Base-by-base conservation (phyloP, 139 green algal species). In the Yamagishiella unicocca region DNA sequence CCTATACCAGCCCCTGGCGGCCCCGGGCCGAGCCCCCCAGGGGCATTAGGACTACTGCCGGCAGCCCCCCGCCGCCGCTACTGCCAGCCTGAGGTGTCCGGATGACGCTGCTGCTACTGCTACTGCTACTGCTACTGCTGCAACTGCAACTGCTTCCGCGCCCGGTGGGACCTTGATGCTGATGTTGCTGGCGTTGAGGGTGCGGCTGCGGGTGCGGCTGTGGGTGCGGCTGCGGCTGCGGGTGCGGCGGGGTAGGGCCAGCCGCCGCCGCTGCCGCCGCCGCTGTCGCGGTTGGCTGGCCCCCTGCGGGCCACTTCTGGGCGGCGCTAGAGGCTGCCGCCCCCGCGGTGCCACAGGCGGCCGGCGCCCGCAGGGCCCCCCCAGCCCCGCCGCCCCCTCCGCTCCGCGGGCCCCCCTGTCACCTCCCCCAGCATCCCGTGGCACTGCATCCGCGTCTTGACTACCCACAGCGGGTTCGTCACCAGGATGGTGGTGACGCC, bases 401-500 rank as follows among this genome's bases (percentile, higher is more conserved):
- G 98, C 82, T 4, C 95, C 67, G 96, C 42, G 6, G 43, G 2
- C 10, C 5, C 72, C n/a, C 43, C 25, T 42, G 9, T 42, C 46
- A 19, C 43, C 43, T 10, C 43, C 68, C 14, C 35, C 82, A 79
- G 29, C 93, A 97, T 93, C 73, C 95, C 82, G 85, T 97, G 95
- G 14, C 94, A 97, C 91, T 99, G 96, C 82, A 99, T 92, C 9
- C 97, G 91, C 33, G 97, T 99, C 87, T 99, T 99, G 35, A 98
- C 95, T 5, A 99, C 97, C 96, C 96, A 99, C 42, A 99, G 82
- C 9, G 97, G 97, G 90, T 99, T 99, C 62, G 97, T 99, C 31
- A 97, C 94, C 0, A 94, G 29, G 24, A 96, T 89, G 42, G 97
- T 99, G 0, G 96, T 96, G 1, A 95, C 90, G 37, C 97, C 97